Evolutionary conservation across 2,329 filamentous ascomycete genomes (phyloP), one percentile per base, ranked within the genome.

Genomic region (Aspergillus quadrilineatus): DNA sequence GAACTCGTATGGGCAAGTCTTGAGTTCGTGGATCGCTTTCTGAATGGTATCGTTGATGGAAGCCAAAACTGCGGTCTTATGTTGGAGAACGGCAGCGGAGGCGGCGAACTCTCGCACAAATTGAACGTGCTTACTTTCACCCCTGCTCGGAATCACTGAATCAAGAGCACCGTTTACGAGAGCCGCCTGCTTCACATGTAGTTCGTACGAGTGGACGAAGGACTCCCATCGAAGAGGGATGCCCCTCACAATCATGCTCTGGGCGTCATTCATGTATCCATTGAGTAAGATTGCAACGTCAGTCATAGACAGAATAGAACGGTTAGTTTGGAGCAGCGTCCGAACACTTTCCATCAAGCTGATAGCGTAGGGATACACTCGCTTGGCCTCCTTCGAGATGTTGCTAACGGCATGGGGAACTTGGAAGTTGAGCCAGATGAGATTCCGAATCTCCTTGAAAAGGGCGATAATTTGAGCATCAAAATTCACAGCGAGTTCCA

Each of bases 321-420:
- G 87, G 65, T 89, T 88, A 0, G 92, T 97, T 74, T 97, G 93
- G 1, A 91, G 85, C 61, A 96, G 88, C 0, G 92, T 97, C 57
- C 92, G 85, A n/a, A 97, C 91, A 67, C 92, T 97, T 76, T 99
- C 94, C 92, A 99, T 99, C 63, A 99, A 78, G 69, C 92, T 97
- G 63, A 99, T 92, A 26, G 95, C 94, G 69, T 95, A 99, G 0
- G 94, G 94, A 67, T 99, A 99, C 4, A 99, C 94, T 52, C 94
- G 86, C 76, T 97, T 96, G n/a, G 94, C 95, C 72, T 99, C 94
- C 74, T 97, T 99, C 1, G 95, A 96, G 53, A 96, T 91, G 61
- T 91, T 97, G 74, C 89, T 95, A 68, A 99, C 91, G 12, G 90
- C 87, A 73, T 99, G 94, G 7, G 95, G 95, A 26, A 99, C 90